phyloP scores from a whole-genome alignment of 169 alveolate genomes.

The Plasmodium yoelii region DNA sequence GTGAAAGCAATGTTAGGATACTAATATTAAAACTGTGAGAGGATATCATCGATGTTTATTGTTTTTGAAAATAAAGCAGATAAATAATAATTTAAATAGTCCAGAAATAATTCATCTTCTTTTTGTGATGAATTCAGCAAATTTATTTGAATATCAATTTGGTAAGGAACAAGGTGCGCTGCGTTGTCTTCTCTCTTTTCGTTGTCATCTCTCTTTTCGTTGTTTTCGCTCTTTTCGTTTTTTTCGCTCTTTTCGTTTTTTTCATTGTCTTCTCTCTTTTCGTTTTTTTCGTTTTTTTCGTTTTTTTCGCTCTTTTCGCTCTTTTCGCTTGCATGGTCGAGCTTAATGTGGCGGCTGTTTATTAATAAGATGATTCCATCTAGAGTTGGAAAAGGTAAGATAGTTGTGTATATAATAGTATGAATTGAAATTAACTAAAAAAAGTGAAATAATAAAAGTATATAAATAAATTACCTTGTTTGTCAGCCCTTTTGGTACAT shows the following conservation, averaged over 20 bases:
- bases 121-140: too few relatives aligned
- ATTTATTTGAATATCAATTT: not conserved
- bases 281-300: too few relatives aligned
- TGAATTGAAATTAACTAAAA: not conserved
- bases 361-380: conserved; percentile 28
- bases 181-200: not conserved
- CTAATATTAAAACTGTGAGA: too few relatives aligned
- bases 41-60: too few relatives aligned
- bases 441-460: not conserved
- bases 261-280: not conserved
- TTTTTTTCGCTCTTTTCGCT: not conserved
- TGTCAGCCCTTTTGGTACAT: not conserved
- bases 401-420: not conserved
- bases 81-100: too few relatives aligned
- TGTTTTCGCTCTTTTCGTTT: not conserved
- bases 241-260: too few relatives aligned
- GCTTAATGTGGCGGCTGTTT: conserved; percentile 10
- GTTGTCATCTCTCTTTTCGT: not conserved
- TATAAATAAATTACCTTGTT: too few relatives aligned
- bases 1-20: too few relatives aligned
- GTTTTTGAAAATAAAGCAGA: too few relatives aligned
- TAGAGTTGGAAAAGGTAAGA: not conserved
- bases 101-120: too few relatives aligned
- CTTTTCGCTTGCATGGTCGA: not conserved
- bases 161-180: conserved; percentile 41